phyloP scores from a whole-genome alignment of 176 grass and related monocot species.

The Zea luxurians region DNA sequence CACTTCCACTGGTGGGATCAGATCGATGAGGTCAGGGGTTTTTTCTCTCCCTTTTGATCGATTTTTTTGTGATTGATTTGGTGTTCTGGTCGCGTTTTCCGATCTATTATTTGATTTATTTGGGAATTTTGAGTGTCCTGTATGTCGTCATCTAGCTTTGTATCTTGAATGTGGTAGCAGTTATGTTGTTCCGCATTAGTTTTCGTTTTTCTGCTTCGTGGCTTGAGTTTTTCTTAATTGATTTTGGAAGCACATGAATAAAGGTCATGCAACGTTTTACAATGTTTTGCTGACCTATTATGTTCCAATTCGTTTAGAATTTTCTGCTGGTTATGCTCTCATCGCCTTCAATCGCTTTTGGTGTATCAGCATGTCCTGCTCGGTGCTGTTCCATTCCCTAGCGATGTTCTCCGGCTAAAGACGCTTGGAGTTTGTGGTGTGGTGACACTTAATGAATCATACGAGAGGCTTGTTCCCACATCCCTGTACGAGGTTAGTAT shows the following conservation, averaged over 20 bases:
- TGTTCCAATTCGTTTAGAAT: not conserved
- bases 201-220: not conserved
- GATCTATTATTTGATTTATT: not conserved
- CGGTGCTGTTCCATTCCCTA: slow-evolving; percentile 89
- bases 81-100: not conserved
- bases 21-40: slow-evolving; percentile 65
- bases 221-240: not conserved
- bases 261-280: not conserved
- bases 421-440: slow-evolving; percentile 84
- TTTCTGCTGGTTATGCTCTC: slow-evolving; percentile 18
- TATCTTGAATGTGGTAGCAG: slow-evolving; percentile 25
- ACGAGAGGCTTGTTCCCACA: slow-evolving; percentile 82
- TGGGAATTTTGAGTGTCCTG: not conserved
- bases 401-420: slow-evolving; percentile 72
- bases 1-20: slow-evolving; percentile 98
- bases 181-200: not conserved
- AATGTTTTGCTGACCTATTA: not conserved
- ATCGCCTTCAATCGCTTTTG: slow-evolving; percentile 7
- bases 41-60: not conserved
- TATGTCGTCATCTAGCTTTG: not conserved
- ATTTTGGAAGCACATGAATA: not conserved
- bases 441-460: slow-evolving; percentile 89
- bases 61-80: not conserved
- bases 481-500: slow-evolving; percentile 67
- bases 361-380: slow-evolving; percentile 75